Evolutionary conservation across 23 red algal genomes (phyloP).

Genomic region (Pyropia yezoensis): DNA sequence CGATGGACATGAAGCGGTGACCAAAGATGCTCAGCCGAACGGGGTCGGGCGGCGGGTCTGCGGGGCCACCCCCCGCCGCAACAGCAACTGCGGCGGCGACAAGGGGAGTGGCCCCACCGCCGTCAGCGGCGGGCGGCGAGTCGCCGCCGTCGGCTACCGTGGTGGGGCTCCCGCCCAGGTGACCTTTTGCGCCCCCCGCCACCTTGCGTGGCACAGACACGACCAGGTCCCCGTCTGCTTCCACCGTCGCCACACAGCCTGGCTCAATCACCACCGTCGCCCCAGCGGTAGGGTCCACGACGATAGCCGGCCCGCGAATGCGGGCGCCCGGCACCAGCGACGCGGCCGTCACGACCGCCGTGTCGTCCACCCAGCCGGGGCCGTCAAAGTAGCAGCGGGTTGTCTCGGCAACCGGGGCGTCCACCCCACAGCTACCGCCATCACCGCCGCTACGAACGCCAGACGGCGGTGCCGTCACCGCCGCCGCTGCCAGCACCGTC

Average conservation of each 20-base stretch:
- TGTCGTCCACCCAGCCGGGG: background rate
- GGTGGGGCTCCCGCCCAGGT: background rate
- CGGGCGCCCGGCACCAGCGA: background rate
- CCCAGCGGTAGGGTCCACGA: slow-evolving; percentile 19
- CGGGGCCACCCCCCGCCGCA: background rate
- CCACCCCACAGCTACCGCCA: background rate
- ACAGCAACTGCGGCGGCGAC: background rate
- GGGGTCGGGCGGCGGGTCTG: slow-evolving; percentile 21
- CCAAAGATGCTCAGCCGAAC: slow-evolving; percentile 70
- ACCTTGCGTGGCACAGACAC: slow-evolving; percentile 57
- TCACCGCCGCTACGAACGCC: too few species aligned
- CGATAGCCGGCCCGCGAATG: slow-evolving; percentile 1
- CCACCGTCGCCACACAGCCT: slow-evolving; percentile 66
- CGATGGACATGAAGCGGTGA: slow-evolving; percentile 97
- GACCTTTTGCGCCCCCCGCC: background rate
- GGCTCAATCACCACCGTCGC: slow-evolving; percentile 22
- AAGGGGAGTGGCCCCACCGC: background rate
- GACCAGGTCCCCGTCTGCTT: slow-evolving; percentile 63
- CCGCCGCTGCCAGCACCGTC: background rate
- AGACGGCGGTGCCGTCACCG: background rate
- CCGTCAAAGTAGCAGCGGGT: background rate
- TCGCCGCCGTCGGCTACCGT: slow-evolving; percentile 39
- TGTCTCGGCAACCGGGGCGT: background rate
- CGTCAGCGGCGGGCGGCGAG: background rate
- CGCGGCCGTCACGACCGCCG: background rate